phyloP scores from a whole-genome alignment of 23 red algal genomes.

The Gracilariopsis chorda region DNA sequence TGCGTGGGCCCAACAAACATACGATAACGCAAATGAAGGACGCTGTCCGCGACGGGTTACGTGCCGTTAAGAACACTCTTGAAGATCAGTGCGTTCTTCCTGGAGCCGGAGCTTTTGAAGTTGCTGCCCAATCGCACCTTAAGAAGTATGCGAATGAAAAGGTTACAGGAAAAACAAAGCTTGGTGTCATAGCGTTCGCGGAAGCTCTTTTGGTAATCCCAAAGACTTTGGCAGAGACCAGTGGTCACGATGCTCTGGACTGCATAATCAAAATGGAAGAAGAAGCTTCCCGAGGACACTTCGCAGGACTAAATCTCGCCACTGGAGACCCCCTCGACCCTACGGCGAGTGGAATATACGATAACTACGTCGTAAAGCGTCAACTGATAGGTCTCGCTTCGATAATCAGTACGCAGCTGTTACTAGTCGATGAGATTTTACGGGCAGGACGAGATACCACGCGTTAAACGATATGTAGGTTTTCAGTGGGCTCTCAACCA shows the following conservation, averaged over 20 bases:
- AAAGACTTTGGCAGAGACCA: conserved; percentile 97
- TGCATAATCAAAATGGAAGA: conserved; percentile 83
- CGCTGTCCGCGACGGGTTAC: conserved; percentile 95
- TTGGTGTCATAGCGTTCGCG: conserved; percentile 82
- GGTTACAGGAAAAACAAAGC: conserved; percentile 79
- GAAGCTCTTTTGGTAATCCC: conserved; percentile 92
- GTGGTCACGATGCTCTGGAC: conserved; percentile 92
- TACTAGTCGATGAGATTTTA: conserved; percentile 97
- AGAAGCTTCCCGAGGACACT: conserved; percentile 62
- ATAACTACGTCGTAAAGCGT: conserved; percentile 89
- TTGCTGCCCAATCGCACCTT: conserved; percentile 82
- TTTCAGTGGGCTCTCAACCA: background rate
- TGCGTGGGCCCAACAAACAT: conserved; percentile 93
- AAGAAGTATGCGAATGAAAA: conserved; percentile 56
- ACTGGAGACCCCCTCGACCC: conserved; percentile 92
- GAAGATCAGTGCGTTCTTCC: conserved; percentile 89
- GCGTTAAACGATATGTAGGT: background rate
- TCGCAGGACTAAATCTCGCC: conserved; percentile 82
- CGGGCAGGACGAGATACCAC: conserved; percentile 84
- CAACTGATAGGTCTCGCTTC: conserved; percentile 85
- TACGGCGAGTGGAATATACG: conserved; percentile 81
- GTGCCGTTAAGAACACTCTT: conserved; percentile 85
- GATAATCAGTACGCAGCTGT: conserved; percentile 89
- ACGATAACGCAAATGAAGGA: conserved; percentile 97
- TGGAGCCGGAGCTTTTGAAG: conserved; percentile 91